Percentiles rank a stretch among this genome's conserved stretches.
Conservation (phyloP, 768 basidiomycete species). For the Boletus insuetus region DNA sequence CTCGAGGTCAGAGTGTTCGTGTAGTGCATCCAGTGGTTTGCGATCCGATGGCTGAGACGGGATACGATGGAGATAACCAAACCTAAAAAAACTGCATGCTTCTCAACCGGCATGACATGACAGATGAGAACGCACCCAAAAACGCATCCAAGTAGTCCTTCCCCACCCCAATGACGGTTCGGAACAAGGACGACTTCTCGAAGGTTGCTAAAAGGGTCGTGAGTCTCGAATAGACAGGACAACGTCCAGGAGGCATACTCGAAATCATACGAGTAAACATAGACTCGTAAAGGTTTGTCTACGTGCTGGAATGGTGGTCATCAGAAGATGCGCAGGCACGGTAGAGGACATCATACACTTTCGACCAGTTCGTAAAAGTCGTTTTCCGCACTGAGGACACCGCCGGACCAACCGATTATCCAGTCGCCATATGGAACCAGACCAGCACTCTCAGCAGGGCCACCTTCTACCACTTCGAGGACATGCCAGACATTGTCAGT, state of each 20-base stretch:
- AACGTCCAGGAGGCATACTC: constrained; percentile 56
- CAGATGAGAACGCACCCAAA: constrained; percentile 67
- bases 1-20: constrained; percentile 52
- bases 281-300: constrained; percentile 90
- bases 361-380: constrained; percentile 98
- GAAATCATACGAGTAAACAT: constrained; percentile 96
- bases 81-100: constrained; percentile 43
- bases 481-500: constrained; percentile 98
- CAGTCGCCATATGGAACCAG: constrained; percentile 87
- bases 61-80: constrained; percentile 90
- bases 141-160: constrained; percentile 91
- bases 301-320: constrained; percentile 60
- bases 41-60: constrained; percentile 70
- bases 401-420: constrained; percentile 92
- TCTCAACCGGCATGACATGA: background rate
- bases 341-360: constrained; percentile 50
- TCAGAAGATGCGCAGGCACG: background rate
- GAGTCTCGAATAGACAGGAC: constrained; percentile 3
- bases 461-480: constrained; percentile 92
- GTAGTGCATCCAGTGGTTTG: constrained; percentile 54
- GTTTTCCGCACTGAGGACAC: constrained; percentile 83
- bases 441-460: constrained; percentile 94
- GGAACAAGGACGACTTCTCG: constrained; percentile 93
- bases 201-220: constrained; percentile 57
- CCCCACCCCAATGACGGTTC: constrained; percentile 96